Evolutionary conservation across 2,329 filamentous ascomycete species (phyloP).

Genomic region (Pseudomassariella vexata): DNA sequence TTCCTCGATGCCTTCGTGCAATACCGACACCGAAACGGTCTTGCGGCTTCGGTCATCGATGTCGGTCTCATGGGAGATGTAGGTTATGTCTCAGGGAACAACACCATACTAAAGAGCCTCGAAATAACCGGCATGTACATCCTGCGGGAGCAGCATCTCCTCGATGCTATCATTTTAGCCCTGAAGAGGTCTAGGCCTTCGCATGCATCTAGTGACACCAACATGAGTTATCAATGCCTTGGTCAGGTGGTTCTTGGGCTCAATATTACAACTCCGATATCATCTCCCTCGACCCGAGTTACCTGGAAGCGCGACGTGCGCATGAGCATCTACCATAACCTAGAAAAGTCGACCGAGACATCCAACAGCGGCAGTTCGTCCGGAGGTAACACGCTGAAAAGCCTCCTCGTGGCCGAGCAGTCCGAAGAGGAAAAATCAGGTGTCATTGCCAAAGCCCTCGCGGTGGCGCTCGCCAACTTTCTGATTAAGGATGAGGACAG

Average conservation of each 20-base stretch:
- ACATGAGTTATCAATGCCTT: too few relatives aligned
- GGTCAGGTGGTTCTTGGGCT: not conserved
- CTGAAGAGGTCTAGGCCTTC: too few relatives aligned
- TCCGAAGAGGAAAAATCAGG: too few relatives aligned
- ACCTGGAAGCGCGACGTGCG: slow-evolving; percentile 1
- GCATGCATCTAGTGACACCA: too few relatives aligned
- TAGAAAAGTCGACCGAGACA: not conserved
- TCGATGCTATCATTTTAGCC: too few relatives aligned
- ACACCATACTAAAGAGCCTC: too few relatives aligned
- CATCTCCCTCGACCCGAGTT: not conserved
- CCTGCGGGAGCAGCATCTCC: too few relatives aligned
- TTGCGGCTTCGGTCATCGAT: slow-evolving; percentile 6
- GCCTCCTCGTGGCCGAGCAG: too few relatives aligned
- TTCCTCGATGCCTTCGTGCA: slow-evolving; percentile 18
- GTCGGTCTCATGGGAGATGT: slow-evolving; percentile 7
- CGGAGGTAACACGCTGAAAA: too few relatives aligned
- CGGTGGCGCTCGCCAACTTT: slow-evolving; percentile 4
- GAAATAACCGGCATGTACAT: too few relatives aligned
- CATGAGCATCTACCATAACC: slow-evolving; percentile 4
- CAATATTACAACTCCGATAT: not conserved
- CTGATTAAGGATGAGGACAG: slow-evolving; percentile 4
- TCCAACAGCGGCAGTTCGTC: too few relatives aligned
- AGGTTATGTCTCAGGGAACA: slow-evolving; percentile 4
- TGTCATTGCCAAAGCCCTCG: not conserved
- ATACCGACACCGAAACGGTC: slow-evolving; percentile 6